A percentile compares a stretch with the other conserved stretches of the same genome.
Evolutionary conservation across 495 filamentous ascomycete genomes (phyloP).

Genomic region (Aspergillus sclerotioniger): DNA sequence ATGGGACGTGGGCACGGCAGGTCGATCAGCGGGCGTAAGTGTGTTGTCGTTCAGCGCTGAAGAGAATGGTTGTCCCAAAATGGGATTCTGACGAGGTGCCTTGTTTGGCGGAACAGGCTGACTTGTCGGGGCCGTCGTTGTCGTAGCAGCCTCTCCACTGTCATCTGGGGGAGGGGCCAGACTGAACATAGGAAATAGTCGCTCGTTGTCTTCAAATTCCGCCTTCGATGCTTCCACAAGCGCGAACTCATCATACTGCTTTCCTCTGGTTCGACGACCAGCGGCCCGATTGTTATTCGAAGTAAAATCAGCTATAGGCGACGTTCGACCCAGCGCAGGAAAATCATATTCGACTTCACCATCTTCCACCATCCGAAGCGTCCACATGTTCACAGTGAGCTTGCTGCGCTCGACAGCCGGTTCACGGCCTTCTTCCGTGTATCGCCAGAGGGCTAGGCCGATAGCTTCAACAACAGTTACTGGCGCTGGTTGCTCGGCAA

Average conservation of each 20-base stretch:
- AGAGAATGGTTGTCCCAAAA: conserved; percentile 50
- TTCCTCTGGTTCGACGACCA: conserved; percentile 68
- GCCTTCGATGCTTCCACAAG: conserved; percentile 76
- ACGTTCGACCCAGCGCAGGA: conserved; percentile 75
- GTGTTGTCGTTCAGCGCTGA: conserved; percentile 56
- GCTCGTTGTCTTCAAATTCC: conserved; percentile 76
- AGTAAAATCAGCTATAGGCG: conserved; percentile 79
- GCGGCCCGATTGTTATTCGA: conserved; percentile 78
- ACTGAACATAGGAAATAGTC: conserved; percentile 67
- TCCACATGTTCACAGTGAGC: conserved; percentile 88
- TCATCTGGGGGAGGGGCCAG: conserved; percentile 53
- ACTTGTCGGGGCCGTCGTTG: conserved; percentile 42
- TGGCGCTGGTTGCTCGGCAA: conserved; percentile 60
- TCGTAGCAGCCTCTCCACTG: conserved; percentile 32
- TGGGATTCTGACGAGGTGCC: conserved; percentile 53
- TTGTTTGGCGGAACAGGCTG: conserved; percentile 31
- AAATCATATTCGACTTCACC: conserved; percentile 97
- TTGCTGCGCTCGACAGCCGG: conserved; percentile 68
- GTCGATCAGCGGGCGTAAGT: conserved; percentile 61
- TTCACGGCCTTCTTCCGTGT: conserved; percentile 74
- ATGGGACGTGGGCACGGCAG: conserved; percentile 52
- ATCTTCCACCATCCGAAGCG: conserved; percentile 90
- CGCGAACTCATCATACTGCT: conserved; percentile 91
- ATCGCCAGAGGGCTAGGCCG: conserved; percentile 83
- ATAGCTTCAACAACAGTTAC: conserved; percentile 90